A percentile compares a stretch with the other conserved stretches of the same genome.
These are phyloP conservation scores for Euphrasia confusa DNA, from an alignment of 257 asterid species.

Conservation along the genomic window DNA sequence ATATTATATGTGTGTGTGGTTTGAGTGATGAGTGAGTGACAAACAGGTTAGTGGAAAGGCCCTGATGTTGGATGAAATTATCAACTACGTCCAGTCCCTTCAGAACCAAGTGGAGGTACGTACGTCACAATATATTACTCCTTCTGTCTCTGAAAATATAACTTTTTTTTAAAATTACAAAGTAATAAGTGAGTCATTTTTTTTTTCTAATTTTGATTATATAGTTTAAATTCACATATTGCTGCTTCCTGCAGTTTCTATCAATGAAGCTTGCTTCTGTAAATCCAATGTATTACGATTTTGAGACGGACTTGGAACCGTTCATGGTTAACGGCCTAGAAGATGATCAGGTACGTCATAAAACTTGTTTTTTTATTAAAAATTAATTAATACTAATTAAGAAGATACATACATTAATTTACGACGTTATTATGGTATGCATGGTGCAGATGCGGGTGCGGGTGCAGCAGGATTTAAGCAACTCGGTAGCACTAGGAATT, in stretches of 20 bases:
- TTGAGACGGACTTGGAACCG: constrained; percentile 63
- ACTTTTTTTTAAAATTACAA: too few species aligned
- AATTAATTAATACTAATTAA: background rate
- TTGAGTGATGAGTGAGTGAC: constrained; percentile 15
- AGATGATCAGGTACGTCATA: constrained; percentile 49
- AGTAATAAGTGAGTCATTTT: too few species aligned
- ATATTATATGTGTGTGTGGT: too few species aligned
- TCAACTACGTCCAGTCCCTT: constrained; percentile 83
- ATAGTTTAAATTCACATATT: background rate
- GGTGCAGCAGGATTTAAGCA: constrained; percentile 35
- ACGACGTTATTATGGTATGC: constrained; percentile 1
- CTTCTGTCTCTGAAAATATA: too few species aligned
- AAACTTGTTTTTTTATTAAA: background rate
- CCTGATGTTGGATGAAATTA: constrained; percentile 93
- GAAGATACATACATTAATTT: too few species aligned
- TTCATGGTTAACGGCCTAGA: constrained; percentile 47
- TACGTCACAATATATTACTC: constrained; percentile 20
- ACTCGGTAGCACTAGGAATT: constrained; percentile 31
- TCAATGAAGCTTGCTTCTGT: constrained; percentile 90
- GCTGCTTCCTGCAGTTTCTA: constrained; percentile 50
- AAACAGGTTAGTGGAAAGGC: constrained; percentile 88
- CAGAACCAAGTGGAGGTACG: constrained; percentile 85
- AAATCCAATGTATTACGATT: constrained; percentile 66
- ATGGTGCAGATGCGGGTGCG: too few species aligned
- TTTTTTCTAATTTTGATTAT: background rate